Percentiles rank a stretch among this genome's conserved stretches.
These are phyloP conservation scores for Trichosporon asahii DNA, from an alignment of 1,284 basidiomycete species.

Conservation along the genomic window DNA sequence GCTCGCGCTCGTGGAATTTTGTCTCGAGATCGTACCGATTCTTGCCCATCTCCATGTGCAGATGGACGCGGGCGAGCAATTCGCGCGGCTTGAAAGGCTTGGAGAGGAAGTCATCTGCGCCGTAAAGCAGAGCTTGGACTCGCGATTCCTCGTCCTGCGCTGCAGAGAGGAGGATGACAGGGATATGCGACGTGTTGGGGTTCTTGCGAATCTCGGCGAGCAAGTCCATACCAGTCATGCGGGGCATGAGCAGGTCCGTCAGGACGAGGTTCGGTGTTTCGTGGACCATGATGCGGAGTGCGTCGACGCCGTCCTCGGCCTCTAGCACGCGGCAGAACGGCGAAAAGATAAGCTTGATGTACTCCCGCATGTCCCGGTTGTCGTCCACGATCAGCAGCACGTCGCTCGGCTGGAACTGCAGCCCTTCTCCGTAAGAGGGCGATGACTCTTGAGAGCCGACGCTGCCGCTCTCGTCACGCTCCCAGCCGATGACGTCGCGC, in stretches of 20 bases:
- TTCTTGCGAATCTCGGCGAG: slow-evolving; percentile 27
- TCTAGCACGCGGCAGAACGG: slow-evolving; percentile 49
- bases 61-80: slow-evolving; percentile 50
- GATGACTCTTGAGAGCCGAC: background rate
- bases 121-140: slow-evolving; percentile 47
- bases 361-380: slow-evolving; percentile 40
- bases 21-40: slow-evolving; percentile 39
- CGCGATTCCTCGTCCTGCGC: slow-evolving; percentile 36
- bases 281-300: slow-evolving; percentile 32
- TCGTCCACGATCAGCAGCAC: slow-evolving; percentile 41
- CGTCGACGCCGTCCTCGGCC: slow-evolving; percentile 49
- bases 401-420: slow-evolving; percentile 35
- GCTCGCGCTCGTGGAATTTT: slow-evolving; percentile 36
- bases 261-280: slow-evolving; percentile 39
- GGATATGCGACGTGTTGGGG: slow-evolving; percentile 25
- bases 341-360: slow-evolving; percentile 41
- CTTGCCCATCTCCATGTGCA: slow-evolving; percentile 50
- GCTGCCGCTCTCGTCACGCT: background rate
- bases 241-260: slow-evolving; percentile 47
- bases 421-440: slow-evolving; percentile 19
- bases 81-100: slow-evolving; percentile 52
- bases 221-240: slow-evolving; percentile 39
- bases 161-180: slow-evolving; percentile 40
- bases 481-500: slow-evolving; percentile 8
- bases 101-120: slow-evolving; percentile 51